phyloP scores from a whole-genome alignment of 352 stramenopile species.

The Phytophthora syringae region DNA sequence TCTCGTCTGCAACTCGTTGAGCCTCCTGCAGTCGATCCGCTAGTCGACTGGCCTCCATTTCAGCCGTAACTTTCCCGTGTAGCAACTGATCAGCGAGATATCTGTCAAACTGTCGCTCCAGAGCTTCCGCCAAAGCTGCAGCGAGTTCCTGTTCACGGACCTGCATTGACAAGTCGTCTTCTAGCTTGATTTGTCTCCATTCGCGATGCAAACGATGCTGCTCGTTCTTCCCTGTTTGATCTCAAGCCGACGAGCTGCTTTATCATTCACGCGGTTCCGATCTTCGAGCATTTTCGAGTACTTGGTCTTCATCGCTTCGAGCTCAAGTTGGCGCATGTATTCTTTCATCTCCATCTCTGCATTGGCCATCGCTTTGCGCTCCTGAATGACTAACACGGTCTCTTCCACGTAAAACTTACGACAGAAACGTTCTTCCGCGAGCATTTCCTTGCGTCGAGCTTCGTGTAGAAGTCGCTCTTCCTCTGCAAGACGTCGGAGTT shows the following conservation, averaged over 20 bases:
- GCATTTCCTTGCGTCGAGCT: slow-evolving; percentile 62
- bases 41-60: slow-evolving; percentile 50
- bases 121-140: slow-evolving; percentile 41
- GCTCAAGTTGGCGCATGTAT: slow-evolving; percentile 64
- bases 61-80: slow-evolving; percentile 52
- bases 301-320: slow-evolving; percentile 79
- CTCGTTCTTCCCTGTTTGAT: slow-evolving; percentile 86
- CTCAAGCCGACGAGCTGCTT: slow-evolving; percentile 68
- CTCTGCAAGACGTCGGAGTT: slow-evolving; percentile 55
- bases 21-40: slow-evolving; percentile 55
- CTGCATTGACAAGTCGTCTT: slow-evolving; percentile 69
- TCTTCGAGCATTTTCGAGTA: slow-evolving; percentile 77
- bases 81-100: slow-evolving; percentile 69
- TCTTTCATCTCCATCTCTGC: slow-evolving; percentile 76
- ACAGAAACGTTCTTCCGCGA: slow-evolving; percentile 61
- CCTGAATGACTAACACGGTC: slow-evolving; percentile 57
- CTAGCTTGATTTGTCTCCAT: slow-evolving; percentile 67
- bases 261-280: slow-evolving; percentile 63
- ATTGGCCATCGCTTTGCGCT: slow-evolving; percentile 70
- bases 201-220: slow-evolving; percentile 76
- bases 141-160: slow-evolving; percentile 61
- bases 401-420: slow-evolving; percentile 79
- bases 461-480: slow-evolving; percentile 57
- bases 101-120: slow-evolving; percentile 66
- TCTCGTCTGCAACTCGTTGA: slow-evolving; percentile 50